Conservation (phyloP, 2,329 filamentous ascomycete genomes). For the Botrytis sinoallii region DNA sequence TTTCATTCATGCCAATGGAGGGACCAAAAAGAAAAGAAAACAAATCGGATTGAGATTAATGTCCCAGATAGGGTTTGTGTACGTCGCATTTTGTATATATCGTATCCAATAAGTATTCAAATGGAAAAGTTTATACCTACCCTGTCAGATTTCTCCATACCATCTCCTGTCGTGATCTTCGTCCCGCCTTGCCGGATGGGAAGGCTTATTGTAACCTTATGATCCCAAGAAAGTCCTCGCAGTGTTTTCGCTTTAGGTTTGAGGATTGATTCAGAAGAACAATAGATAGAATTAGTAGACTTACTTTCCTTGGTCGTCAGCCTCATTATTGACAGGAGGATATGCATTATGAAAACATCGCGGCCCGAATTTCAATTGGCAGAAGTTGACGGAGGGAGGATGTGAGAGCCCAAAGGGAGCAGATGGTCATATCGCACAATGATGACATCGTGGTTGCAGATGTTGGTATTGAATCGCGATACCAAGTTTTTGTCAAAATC, state of each 20-base stretch:
- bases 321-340: neutral
- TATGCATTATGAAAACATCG: neutral
- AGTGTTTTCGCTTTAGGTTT: neutral
- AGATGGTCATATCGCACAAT: neutral
- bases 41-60: neutral
- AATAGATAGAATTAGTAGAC: constrained; percentile 2
- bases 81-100: neutral
- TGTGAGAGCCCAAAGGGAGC: neutral
- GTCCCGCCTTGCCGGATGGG: constrained; percentile 1
- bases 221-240: neutral
- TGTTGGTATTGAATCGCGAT: constrained; percentile 13
- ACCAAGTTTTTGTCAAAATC: constrained; percentile 6
- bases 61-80: neutral
- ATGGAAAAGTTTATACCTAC: neutral
- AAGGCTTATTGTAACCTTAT: constrained; percentile 9
- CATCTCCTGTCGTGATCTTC: constrained; percentile 1
- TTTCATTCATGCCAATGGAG: neutral
- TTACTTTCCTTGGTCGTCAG: neutral
- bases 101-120: neutral
- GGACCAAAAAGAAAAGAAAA: neutral
- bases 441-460: constrained; percentile 16
- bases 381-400: neutral
- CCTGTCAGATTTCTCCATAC: neutral
- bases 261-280: neutral
- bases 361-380: constrained; percentile 3